phyloP scores from a whole-genome alignment of 192 early-diverging fungal genomes.

The Chytriomyces sp. region DNA sequence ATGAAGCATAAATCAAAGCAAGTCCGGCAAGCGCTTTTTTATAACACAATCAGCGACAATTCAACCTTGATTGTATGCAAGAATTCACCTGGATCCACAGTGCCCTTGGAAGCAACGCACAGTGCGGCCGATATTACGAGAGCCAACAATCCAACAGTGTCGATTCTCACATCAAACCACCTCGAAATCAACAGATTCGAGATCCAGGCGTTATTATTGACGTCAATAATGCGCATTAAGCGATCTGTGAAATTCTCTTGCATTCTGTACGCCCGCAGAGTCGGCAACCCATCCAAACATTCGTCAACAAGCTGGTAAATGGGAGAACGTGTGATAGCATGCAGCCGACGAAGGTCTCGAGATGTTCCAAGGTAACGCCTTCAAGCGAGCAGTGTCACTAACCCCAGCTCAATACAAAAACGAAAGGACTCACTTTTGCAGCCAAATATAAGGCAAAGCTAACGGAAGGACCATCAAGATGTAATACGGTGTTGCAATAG shows the following conservation, averaged over 20 bases:
- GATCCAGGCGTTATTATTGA: conserved; percentile 78
- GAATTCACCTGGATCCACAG: conserved; percentile 3
- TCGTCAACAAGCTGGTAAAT: conserved; percentile 69
- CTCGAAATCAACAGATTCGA: conserved; percentile 71
- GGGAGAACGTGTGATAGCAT: conserved; percentile 74
- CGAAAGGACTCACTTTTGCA: conserved; percentile 12
- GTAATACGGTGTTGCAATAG: conserved; percentile 16
- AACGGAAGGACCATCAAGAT: conserved; percentile 21
- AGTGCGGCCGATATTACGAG: conserved; percentile 76
- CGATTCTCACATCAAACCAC: conserved; percentile 73
- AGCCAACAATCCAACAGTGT: conserved; percentile 67
- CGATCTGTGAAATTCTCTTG: conserved; percentile 71
- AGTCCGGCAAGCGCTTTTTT: conserved; percentile 12
- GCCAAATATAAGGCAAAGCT: conserved; percentile 16
- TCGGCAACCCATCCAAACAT: conserved; percentile 75
- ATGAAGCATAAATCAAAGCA: conserved; percentile 19
- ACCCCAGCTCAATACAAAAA: conserved; percentile 5
- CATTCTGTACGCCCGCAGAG: conserved; percentile 82
- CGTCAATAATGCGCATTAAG: conserved; percentile 67
- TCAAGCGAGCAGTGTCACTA: background rate
- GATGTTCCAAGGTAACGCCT: conserved; percentile 71
- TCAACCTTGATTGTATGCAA: too few relatives aligned
- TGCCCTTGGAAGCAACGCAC: conserved; percentile 45
- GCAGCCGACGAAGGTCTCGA: conserved; percentile 84
- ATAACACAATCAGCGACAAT: too few relatives aligned